phyloP scores from a whole-genome alignment of 805 yeast genomes.

The Yamadazyma takamatsuzukensis region DNA sequence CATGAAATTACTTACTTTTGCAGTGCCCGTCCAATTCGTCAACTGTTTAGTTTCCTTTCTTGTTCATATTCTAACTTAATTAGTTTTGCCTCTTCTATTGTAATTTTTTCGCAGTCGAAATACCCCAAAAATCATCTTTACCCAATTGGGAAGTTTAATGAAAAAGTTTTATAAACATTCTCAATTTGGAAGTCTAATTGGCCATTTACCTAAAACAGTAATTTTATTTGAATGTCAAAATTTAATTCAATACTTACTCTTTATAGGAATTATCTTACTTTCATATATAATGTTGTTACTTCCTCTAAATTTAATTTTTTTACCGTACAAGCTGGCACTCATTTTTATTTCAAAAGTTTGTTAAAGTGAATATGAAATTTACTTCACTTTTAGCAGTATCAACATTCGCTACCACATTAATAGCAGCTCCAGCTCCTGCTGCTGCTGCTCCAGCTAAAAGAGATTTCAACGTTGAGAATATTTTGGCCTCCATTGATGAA shows the following conservation, averaged over 20 bases:
- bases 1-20: too few species aligned
- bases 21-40: too few species aligned
- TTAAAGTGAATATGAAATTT: too few species aligned
- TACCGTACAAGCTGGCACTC: constrained; percentile 1
- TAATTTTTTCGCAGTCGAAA: too few species aligned
- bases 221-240: constrained; percentile 3
- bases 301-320: background rate
- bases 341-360: constrained; percentile 1
- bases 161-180: constrained; percentile 5
- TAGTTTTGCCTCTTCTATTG: too few species aligned
- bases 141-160: background rate
- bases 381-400: constrained; percentile 9
- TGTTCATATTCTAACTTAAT: too few species aligned
- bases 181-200: constrained; percentile 5
- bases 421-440: constrained; percentile 13
- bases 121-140: background rate
- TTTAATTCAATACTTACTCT: background rate
- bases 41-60: too few species aligned
- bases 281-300: background rate
- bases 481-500: constrained; percentile 8
- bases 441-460: constrained; percentile 3
- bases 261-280: constrained; percentile 9
- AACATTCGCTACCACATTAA: constrained; percentile 11
- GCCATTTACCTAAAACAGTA: constrained; percentile 4
- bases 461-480: constrained; percentile 6